Conservation (phyloP, 2,329 filamentous ascomycete species). For the Lachnellula subtilissima region DNA sequence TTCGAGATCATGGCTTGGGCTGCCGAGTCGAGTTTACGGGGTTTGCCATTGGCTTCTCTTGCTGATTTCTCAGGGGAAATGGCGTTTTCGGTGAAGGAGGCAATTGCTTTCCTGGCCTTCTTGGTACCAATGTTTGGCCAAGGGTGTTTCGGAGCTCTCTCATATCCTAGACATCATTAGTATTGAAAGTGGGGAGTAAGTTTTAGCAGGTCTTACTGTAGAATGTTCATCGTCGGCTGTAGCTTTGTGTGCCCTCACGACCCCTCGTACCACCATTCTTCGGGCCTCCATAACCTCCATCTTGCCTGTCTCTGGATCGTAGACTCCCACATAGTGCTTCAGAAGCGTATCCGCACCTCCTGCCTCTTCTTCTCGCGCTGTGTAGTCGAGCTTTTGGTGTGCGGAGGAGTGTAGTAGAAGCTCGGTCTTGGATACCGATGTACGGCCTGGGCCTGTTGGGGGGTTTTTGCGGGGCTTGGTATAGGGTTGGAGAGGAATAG, state of each 20-base stretch:
- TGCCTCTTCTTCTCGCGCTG: constrained; percentile 47
- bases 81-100: constrained; percentile 64
- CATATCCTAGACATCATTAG: constrained; percentile 42
- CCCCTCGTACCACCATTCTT: constrained; percentile 57
- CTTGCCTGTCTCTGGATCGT: constrained; percentile 54
- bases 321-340: constrained; percentile 62
- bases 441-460: constrained; percentile 18
- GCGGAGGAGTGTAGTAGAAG: constrained; percentile 53
- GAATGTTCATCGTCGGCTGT: constrained; percentile 42
- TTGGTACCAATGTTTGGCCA: constrained; percentile 79
- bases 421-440: constrained; percentile 36
- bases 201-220: constrained; percentile 23
- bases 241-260: constrained; percentile 52
- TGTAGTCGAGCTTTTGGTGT: constrained; percentile 56
- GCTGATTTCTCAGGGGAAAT: constrained; percentile 43
- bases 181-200: constrained; percentile 18
- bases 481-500: constrained; percentile 31
- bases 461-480: constrained; percentile 26
- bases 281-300: constrained; percentile 59
- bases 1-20: constrained; percentile 57
- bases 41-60: constrained; percentile 34
- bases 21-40: constrained; percentile 50
- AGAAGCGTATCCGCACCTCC: constrained; percentile 40
- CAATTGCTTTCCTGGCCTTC: constrained; percentile 76
- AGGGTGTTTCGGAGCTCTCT: constrained; percentile 63